These are phyloP conservation scores for Pseudocercospora fijiensis DNA, from an alignment of 2,329 filamentous ascomycete species.

Conservation along the genomic window DNA sequence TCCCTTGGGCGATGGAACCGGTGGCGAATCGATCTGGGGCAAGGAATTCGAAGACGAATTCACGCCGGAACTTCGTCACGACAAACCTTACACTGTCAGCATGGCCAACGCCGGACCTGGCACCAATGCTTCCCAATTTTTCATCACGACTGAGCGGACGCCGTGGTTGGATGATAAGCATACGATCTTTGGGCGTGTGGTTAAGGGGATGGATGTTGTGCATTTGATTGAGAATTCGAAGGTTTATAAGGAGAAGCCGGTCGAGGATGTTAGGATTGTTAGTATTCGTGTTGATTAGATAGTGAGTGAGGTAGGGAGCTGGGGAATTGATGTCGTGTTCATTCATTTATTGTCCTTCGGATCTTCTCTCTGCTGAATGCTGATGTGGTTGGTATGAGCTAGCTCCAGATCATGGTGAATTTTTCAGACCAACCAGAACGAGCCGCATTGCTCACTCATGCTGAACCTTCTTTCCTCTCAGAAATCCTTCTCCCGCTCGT, in stretches of 20 bases:
- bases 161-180: constrained; percentile 96
- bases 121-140: constrained; percentile 96
- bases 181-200: constrained; percentile 89
- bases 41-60: constrained; percentile 92
- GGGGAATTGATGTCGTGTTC: too few relatives aligned
- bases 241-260: constrained; percentile 87
- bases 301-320: too few relatives aligned
- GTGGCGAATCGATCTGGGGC: constrained; percentile 92
- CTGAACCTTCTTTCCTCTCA: too few relatives aligned
- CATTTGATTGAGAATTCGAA: constrained; percentile 92
- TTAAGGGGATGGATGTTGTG: constrained; percentile 88
- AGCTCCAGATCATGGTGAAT: too few relatives aligned
- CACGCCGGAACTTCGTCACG: constrained; percentile 75
- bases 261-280: constrained; percentile 96
- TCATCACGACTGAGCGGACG: constrained; percentile 97
- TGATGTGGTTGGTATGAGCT: too few relatives aligned
- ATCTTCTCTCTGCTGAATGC: background rate
- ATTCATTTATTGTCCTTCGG: too few relatives aligned
- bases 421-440: too few relatives aligned
- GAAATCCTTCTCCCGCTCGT: too few relatives aligned
- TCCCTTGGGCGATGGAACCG: constrained; percentile 82
- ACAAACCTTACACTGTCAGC: constrained; percentile 92
- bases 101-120: constrained; percentile 98
- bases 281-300: constrained; percentile 59
- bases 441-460: too few relatives aligned